Base-by-base conservation (phyloP, 2,329 filamentous ascomycete species). In the Magnaporthiopsis incrustans region DNA sequence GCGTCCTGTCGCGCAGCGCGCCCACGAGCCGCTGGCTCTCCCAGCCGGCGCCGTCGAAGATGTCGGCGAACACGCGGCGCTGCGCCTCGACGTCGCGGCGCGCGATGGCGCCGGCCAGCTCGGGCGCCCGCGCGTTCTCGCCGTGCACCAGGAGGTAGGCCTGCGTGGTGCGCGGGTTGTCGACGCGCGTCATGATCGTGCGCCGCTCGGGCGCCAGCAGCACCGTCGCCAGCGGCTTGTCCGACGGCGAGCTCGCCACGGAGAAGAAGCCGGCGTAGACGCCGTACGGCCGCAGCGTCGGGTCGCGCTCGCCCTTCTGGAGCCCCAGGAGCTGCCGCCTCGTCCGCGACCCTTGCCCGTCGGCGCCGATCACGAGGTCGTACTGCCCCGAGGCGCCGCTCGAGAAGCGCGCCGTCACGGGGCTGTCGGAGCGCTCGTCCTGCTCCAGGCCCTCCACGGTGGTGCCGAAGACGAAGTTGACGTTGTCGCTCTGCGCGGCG, bases 361-460 rank as follows among this genome's bases (percentile, higher is more conserved):
- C 84, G 2, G 82, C 82, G 4, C 79, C 82, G 57, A 86, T 77
- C 0, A 86, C 69, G 0, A 86, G 68, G 66, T 86, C 83, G 66
- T 76, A 86, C 2, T 69, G 71, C 26, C 77, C 75, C 4, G 67
- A 70, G 0, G 68, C 69, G 5, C 80, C 80, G 63, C 82, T 76
- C 2, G 75, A 76, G 63, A 85, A 78, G 1, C 63, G 64, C 27
- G 66, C 63, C 15, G 65, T 67, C n/a, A 57, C 12, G 12, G 66
- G 3, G 26, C 64, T 15, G 12, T 66, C 69, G 25, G 53, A 3
- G 33, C 38, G n/a, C n/a, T 50, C 33, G 12, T 68, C 67, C n/a
- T 76, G 70, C 32, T 68, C 67, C 57, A 73, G 71, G 50, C 66
- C 64, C 38, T 70, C 67, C 22, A 75, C 64, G 15, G 67, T 65